These are phyloP conservation scores for Cornus controversa DNA, from an alignment of 148 eudicot species.

Conservation along the genomic window DNA sequence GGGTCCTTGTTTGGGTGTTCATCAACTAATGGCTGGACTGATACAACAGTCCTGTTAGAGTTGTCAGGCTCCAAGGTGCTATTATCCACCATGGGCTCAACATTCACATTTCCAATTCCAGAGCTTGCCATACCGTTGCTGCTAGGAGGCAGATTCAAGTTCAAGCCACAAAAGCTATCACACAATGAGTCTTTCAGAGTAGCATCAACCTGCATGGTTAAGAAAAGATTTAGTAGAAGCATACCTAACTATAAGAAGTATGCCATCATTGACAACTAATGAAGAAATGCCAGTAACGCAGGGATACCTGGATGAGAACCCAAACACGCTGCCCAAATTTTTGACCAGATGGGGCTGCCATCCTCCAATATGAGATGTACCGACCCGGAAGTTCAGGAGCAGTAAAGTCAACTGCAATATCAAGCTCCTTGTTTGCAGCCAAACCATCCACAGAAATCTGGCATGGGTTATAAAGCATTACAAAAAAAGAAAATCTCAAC, in stretches of 20 bases:
- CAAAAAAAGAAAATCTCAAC: background rate
- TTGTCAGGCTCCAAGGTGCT: slow-evolving; percentile 1
- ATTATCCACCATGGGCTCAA: slow-evolving; percentile 15
- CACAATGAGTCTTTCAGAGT: slow-evolving; percentile 26
- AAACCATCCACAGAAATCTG: slow-evolving; percentile 60
- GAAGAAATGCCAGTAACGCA: background rate
- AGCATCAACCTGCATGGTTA: slow-evolving; percentile 60
- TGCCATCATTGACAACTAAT: background rate
- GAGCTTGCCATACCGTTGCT: slow-evolving; percentile 2
- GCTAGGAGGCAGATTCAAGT: slow-evolving; percentile 57
- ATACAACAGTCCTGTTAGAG: slow-evolving; percentile 3
- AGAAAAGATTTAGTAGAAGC: background rate
- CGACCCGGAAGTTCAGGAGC: slow-evolving; percentile 81
- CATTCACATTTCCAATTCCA: slow-evolving; percentile 8
- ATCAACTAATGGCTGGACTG: slow-evolving; percentile 19
- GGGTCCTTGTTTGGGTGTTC: slow-evolving; percentile 24
- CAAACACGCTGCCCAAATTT: slow-evolving; percentile 83
- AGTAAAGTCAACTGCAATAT: slow-evolving; percentile 69
- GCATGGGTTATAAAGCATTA: background rate
- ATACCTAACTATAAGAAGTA: background rate
- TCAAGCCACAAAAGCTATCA: slow-evolving; percentile 23
- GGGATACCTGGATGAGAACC: slow-evolving; percentile 74
- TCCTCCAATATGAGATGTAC: slow-evolving; percentile 78
- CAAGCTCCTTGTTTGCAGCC: slow-evolving; percentile 44
- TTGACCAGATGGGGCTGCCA: slow-evolving; percentile 66